These are phyloP conservation scores for Coemansia sp. DNA, from an alignment of 192 early-diverging fungal genomes.

Conservation along the genomic window DNA sequence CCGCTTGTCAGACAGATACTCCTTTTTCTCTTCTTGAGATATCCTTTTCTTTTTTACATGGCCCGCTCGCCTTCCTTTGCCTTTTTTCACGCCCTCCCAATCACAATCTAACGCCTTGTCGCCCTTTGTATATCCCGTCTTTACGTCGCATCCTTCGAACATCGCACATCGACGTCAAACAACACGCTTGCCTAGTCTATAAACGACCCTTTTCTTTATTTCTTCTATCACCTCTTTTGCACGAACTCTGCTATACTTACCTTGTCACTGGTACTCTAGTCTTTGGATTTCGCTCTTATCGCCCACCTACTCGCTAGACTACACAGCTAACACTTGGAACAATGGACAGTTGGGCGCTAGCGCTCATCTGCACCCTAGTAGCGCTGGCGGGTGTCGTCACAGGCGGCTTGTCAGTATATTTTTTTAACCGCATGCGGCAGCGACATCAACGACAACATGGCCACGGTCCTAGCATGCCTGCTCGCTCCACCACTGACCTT, in stretches of 20 bases:
- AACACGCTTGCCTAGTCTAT: not conserved
- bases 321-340: not conserved
- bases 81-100: slow-evolving; percentile 4
- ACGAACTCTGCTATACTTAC: not conserved
- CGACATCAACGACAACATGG: not conserved
- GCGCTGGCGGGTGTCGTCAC: slow-evolving; percentile 3
- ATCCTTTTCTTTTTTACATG: not conserved
- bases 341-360: slow-evolving; percentile 28
- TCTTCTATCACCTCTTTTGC: not conserved
- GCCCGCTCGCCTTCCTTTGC: not conserved
- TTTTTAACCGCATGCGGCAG: not conserved
- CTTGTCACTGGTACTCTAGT: not conserved
- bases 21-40: not conserved
- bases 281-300: too few species aligned
- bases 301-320: not conserved
- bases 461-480: not conserved
- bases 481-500: not conserved
- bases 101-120: not conserved
- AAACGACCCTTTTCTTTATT: not conserved
- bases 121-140: not conserved
- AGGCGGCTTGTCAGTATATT: slow-evolving; percentile 7
- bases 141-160: not conserved
- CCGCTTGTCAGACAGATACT: not conserved
- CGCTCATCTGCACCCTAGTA: slow-evolving; percentile 13
- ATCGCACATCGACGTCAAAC: slow-evolving; percentile 4